Evolutionary conservation across 345 rosid genomes (phyloP), one percentile per base, ranked within the genome.

Genomic region (Pistacia vera): DNA sequence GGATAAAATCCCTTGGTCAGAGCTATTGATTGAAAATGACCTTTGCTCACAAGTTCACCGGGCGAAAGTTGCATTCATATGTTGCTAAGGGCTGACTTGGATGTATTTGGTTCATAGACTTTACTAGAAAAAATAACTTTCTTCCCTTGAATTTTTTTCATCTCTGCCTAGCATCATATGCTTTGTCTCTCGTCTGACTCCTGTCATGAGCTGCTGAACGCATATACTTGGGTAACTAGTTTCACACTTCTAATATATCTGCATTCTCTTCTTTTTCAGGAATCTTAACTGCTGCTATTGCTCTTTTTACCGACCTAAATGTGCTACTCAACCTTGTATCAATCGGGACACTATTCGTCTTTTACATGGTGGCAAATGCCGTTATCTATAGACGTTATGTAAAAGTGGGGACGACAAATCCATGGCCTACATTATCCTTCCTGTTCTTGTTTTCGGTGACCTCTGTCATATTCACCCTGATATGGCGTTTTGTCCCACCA

Each of bases 331-430:
- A 88, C 88, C 98, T 95, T 0, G 94, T 95, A 41, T 92, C 99
- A 12, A 95, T 95, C 4, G 99, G 99, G 66, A 93, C 99, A 0
- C 87, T 95, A 28, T 95, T 95, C 20, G 98, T 95, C 54, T 95
- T 95, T 48, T 95, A 89, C 93, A 92, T 93, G 98, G 99, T 95
- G 41, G 96, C 97, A 3, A 95, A 92, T 71, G 99, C 99, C 0
- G 87, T 93, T 35, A 79, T 95, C 60, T 93, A 88, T 83, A 84
- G 91, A 58, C 93, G 99, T 44, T 95, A 95, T 16, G 96, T 90
- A 0, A 80, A 75, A 0, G n/a, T 81, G n/a, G 88, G 91, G 83
- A 87, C 92, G 10, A 89, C 90, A 0, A 85, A 87, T 68, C 94
- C 96, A 12, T 83, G 93, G 91, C 93, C 97, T 13, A 89, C 98